Base-by-base conservation (phyloP, 768 basidiomycete species). In the Hysterangium stoloniferum region DNA sequence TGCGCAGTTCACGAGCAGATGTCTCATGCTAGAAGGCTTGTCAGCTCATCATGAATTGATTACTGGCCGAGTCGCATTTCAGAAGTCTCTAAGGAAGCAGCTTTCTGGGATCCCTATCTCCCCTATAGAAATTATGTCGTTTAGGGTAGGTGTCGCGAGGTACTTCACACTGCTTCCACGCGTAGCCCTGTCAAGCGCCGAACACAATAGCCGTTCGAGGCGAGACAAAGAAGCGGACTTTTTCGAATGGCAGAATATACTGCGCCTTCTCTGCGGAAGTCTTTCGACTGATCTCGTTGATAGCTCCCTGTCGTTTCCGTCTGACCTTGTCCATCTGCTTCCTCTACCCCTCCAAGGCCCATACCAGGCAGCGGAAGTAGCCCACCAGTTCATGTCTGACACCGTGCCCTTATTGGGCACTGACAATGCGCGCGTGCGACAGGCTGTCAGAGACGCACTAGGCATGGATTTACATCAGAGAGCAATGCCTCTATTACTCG, bases 231-330 rank as follows among this genome's bases (percentile, higher is more conserved):
- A n/a, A n/a, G 48, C 36, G n/a, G 34, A 38, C 5, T 40, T 49
- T n/a, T 28, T 41, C 3, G 49, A 91, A 57, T 96, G 92, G 91
- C 84, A 87, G 58, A 90, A 93, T 61, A 68, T 89, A 9, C 82
- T 86, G 0, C 67, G 88, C 17, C 88, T 86, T 64, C 68, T 93
- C 33, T 79, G 86, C 3, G 77, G 85, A n/a, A 80, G 82, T 34
- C 83, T 83, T 5, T 69, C 77, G 5, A 82, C 82, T 53, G 67
- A 78, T 20, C 66, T 71, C 32, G 78, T 83, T 13, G 67, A 71
- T 36, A 31, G 32, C 4, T 12, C 32, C 11, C 31, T 22, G 11
- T 25, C 37, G 15, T 51, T 31, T 32, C 49, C 49, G 17, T 15
- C 19, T 4, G 6, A 41, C 8, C 19, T 51, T 9, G 8, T 41